These are phyloP conservation scores for Fraxinus cuspidata DNA, from an alignment of 257 asterid genomes.

Conservation along the genomic window DNA sequence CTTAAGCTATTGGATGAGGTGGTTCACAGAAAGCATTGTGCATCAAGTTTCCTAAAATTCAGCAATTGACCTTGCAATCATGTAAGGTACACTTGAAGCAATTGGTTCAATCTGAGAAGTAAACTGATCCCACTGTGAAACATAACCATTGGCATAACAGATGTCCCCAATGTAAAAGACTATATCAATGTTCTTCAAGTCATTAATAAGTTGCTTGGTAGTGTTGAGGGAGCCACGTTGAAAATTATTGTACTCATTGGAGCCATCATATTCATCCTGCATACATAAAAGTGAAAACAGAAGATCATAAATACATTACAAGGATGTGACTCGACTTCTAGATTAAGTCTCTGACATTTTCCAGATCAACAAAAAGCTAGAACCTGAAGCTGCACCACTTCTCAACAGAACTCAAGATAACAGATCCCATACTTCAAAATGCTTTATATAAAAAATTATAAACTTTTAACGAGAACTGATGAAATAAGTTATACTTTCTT, in stretches of 20 bases:
- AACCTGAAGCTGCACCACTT: neutral
- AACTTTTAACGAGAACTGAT: neutral
- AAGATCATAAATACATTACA: neutral
- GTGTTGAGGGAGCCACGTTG: conserved; percentile 87
- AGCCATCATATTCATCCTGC: conserved; percentile 95
- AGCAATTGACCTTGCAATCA: conserved; percentile 76
- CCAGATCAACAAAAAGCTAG: neutral
- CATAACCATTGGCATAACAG: conserved; percentile 76
- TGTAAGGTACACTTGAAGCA: no score
- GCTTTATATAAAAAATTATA: neutral
- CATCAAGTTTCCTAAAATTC: neutral
- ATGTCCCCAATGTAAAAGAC: conserved; percentile 94
- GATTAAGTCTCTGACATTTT: neutral
- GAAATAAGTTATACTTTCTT: neutral
- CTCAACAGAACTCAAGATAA: neutral
- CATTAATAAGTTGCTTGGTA: conserved; percentile 70
- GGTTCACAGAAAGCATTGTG: neutral
- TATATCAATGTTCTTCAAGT: conserved; percentile 71
- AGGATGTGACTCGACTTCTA: neutral
- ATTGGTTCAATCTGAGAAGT: conserved; percentile 70
- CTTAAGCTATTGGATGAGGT: neutral
- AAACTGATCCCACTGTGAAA: conserved; percentile 95
- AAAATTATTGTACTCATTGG: conserved; percentile 76
- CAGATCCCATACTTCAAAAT: neutral
- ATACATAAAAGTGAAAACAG: neutral